A percentile compares a stretch with the other conserved stretches of the same genome.
Conservation (phyloP, 345 rosid genomes). For the Arabis alpina region DNA sequence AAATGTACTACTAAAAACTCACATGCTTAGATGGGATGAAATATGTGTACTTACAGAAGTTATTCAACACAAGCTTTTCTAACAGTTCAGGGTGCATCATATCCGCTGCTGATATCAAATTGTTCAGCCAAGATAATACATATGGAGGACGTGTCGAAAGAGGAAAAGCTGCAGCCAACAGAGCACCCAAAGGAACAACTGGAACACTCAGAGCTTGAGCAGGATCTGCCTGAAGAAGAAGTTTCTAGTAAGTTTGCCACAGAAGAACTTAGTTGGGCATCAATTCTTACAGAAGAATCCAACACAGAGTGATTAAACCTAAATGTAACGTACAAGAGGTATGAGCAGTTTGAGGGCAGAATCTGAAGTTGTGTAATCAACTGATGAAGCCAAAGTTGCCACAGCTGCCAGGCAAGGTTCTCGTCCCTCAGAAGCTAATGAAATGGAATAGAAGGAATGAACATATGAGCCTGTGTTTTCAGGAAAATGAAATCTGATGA, state of each 20-base stretch:
- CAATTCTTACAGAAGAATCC: constrained; percentile 20
- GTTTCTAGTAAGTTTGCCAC: constrained; percentile 30
- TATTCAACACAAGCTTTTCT: constrained; percentile 87
- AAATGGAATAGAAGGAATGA: constrained; percentile 31
- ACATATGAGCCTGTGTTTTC: constrained; percentile 14
- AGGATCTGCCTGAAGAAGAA: constrained; percentile 83
- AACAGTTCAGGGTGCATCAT: constrained; percentile 98
- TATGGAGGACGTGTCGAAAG: constrained; percentile 82
- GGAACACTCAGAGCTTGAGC: constrained; percentile 94
- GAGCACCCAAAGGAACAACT: constrained; percentile 87
- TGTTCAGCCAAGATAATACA: constrained; percentile 81
- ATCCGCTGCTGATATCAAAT: constrained; percentile 83
- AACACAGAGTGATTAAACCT: constrained; percentile 1
- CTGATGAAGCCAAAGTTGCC: constrained; percentile 87
- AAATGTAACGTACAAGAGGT: constrained; percentile 74
- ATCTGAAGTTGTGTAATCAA: constrained; percentile 85
- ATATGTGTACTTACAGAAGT: constrained; percentile 71
- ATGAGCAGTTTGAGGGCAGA: constrained; percentile 83
- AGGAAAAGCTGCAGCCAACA: constrained; percentile 87
- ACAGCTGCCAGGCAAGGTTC: constrained; percentile 71
- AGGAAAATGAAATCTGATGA: constrained; percentile 14
- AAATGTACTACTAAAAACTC: neutral
- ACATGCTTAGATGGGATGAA: constrained; percentile 22
- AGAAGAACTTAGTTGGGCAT: constrained; percentile 13
- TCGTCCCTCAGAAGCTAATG: constrained; percentile 71